Base-by-base conservation (phyloP, 805 yeast species). In the Yarrowia sp. region DNA sequence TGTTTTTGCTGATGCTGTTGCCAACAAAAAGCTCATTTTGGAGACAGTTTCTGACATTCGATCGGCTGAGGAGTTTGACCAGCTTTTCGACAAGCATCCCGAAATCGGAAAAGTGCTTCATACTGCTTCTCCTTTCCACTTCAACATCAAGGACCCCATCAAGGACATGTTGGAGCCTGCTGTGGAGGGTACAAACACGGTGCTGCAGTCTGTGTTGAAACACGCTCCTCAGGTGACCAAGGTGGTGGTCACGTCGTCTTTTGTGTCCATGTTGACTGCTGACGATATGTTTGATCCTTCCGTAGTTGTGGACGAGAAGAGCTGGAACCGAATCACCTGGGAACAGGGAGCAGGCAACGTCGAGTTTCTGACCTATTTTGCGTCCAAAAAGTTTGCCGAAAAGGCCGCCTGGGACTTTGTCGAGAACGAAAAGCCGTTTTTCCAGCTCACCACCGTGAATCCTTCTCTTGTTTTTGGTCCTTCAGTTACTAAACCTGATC, bases 371-470 rank as follows among this genome's bases (percentile, higher is more conserved):
- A 66, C 70, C 32, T 72, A 71, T 49, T 24, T 62, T 79, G 80
- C 44, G 77, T 72, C 88, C 46, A 85, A 85, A 72, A 78, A 73
- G 11, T 75, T 76, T 70, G 89, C 89, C 38, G 89, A 86, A 73
- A 71, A 76, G 67, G 81, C 85, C 3, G 84, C 83, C 22, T 83
- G 89, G 83, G 79, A 83, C 1, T 84, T 83, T 68, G 41, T 51
- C 10, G 41, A 51, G 22, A 65, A 77, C 16, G 73, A 79, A 33
- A 36, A 59, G 51, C 38, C 38, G 32, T 70, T 74, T 41, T 73
- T 73, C 41, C 61, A 65, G 7, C 64, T 70, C 40, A 67, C 74
- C 22, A 65, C 74, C 16, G 66, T 74, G 48, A 68, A 71, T 59
- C 77, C 77, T n/a, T 73, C 75, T 14, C 66, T 68, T 19, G 75